Percentiles rank a stretch among this genome's conserved stretches.
phyloP scores from a whole-genome alignment of 2,329 filamentous ascomycete species.

The Setomelanomma holmii region DNA sequence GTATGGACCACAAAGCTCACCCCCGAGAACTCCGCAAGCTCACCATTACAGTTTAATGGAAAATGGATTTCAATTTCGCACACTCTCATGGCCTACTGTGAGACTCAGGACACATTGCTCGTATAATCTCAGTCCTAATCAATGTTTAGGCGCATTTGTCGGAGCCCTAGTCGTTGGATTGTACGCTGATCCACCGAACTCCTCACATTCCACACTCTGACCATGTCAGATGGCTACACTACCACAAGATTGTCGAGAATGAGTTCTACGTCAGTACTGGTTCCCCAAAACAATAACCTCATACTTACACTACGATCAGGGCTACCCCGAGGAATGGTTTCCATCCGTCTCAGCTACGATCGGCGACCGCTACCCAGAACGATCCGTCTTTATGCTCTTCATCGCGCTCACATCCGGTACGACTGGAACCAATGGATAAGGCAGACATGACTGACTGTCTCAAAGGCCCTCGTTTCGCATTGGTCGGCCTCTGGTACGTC shows the following conservation, averaged over 20 bases:
- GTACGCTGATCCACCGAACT: slow-evolving; percentile 31
- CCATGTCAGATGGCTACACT: slow-evolving; percentile 73
- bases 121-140: too few relatives aligned
- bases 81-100: slow-evolving; percentile 82
- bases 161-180: slow-evolving; percentile 82
- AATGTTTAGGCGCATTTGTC: slow-evolving; percentile 84
- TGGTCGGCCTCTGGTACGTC: slow-evolving; percentile 91
- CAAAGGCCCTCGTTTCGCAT: slow-evolving; percentile 85
- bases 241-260: slow-evolving; percentile 96
- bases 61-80: slow-evolving; percentile 91
- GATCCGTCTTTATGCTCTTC: slow-evolving; percentile 95
- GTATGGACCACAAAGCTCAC: slow-evolving; percentile 50
- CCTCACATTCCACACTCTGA: slow-evolving; percentile 27
- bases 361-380: slow-evolving; percentile 94
- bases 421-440: neutral
- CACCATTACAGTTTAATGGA: slow-evolving; percentile 70
- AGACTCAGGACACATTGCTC: slow-evolving; percentile 13
- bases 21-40: slow-evolving; percentile 35
- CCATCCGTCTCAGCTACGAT: slow-evolving; percentile 96
- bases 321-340: slow-evolving; percentile 86
- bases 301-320: slow-evolving; percentile 36
- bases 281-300: neutral
- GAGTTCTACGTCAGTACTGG: slow-evolving; percentile 73
- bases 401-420: slow-evolving; percentile 92
- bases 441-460: slow-evolving; percentile 11